phyloP scores from a whole-genome alignment of 2,329 filamentous ascomycete genomes.

The Diaporthe humulicola region DNA sequence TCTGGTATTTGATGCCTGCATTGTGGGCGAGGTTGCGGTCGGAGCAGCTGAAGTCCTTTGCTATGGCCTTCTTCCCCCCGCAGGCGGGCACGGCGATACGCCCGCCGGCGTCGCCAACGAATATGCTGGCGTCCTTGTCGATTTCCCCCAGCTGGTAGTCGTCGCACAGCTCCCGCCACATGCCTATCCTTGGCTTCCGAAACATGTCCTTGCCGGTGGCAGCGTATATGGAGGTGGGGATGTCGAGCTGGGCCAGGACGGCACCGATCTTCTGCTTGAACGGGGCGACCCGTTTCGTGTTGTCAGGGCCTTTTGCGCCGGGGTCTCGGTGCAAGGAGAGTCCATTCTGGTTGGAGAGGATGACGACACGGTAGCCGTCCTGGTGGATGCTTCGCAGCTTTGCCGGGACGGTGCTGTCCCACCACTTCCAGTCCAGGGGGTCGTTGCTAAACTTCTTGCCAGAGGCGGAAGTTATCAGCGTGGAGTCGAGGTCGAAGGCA shows the following conservation, averaged over 20 bases:
- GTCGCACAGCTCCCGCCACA: slow-evolving; percentile 79
- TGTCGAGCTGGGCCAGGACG: slow-evolving; percentile 77
- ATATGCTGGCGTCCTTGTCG: slow-evolving; percentile 81
- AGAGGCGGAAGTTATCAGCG: slow-evolving; percentile 83
- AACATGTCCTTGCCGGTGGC: slow-evolving; percentile 86
- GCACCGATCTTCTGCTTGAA: slow-evolving; percentile 86
- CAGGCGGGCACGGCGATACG: slow-evolving; percentile 57
- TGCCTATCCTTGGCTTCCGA: slow-evolving; percentile 88
- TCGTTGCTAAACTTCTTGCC: slow-evolving; percentile 82
- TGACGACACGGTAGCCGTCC: slow-evolving; percentile 78
- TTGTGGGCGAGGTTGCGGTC: slow-evolving; percentile 89
- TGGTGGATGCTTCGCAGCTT: slow-evolving; percentile 75
- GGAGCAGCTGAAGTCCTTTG: slow-evolving; percentile 75
- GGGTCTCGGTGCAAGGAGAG: slow-evolving; percentile 80
- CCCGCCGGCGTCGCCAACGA: slow-evolving; percentile 89
- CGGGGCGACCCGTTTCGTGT: slow-evolving; percentile 74
- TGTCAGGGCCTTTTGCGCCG: slow-evolving; percentile 75
- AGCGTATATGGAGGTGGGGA: slow-evolving; percentile 87
- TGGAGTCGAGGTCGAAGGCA: slow-evolving; percentile 87
- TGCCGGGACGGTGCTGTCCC: slow-evolving; percentile 78
- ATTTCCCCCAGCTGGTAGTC: slow-evolving; percentile 74
- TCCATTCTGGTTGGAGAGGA: slow-evolving; percentile 92
- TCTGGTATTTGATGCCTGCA: slow-evolving; percentile 82
- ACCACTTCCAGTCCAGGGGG: slow-evolving; percentile 94
- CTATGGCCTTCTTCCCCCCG: slow-evolving; percentile 45